These are phyloP conservation scores for Coemansia pectinata DNA, from an alignment of 192 early-diverging fungal genomes.

Conservation along the genomic window DNA sequence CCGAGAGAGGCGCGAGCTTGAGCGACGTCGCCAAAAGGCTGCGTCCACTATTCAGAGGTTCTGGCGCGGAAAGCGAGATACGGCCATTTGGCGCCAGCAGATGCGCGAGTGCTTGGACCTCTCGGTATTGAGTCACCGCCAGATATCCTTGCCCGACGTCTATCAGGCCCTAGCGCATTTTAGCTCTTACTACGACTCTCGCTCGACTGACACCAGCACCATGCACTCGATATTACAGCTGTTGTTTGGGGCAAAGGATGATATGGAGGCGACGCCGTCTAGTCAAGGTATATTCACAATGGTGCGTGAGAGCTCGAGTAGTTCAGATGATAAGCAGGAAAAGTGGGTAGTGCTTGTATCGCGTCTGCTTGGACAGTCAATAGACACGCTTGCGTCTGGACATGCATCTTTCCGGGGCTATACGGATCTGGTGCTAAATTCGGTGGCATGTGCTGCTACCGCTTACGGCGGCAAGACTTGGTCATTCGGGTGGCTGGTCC, in stretches of 20 bases:
- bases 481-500: slow-evolving; percentile 2
- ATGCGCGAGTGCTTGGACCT: slow-evolving; percentile 29
- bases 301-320: not conserved
- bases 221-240: slow-evolving; percentile 21
- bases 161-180: slow-evolving; percentile 18
- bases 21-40: slow-evolving; percentile 59
- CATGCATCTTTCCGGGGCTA: not conserved
- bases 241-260: slow-evolving; percentile 15
- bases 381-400: slow-evolving; percentile 2
- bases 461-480: not conserved
- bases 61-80: slow-evolving; percentile 23
- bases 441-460: slow-evolving; percentile 4
- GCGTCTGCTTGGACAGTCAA: slow-evolving; percentile 18
- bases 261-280: not conserved
- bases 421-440: slow-evolving; percentile 1
- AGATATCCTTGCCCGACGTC: not conserved
- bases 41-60: slow-evolving; percentile 68
- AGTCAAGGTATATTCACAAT: not conserved
- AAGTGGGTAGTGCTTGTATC: slow-evolving; percentile 26
- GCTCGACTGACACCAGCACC: slow-evolving; percentile 9
- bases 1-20: slow-evolving; percentile 68
- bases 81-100: slow-evolving; percentile 17
- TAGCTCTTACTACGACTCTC: slow-evolving; percentile 33
- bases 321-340: not conserved
- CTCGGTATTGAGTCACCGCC: not conserved